phyloP scores from a whole-genome alignment of 176 grass and related monocot genomes.

The Alopecurus myosuroides region DNA sequence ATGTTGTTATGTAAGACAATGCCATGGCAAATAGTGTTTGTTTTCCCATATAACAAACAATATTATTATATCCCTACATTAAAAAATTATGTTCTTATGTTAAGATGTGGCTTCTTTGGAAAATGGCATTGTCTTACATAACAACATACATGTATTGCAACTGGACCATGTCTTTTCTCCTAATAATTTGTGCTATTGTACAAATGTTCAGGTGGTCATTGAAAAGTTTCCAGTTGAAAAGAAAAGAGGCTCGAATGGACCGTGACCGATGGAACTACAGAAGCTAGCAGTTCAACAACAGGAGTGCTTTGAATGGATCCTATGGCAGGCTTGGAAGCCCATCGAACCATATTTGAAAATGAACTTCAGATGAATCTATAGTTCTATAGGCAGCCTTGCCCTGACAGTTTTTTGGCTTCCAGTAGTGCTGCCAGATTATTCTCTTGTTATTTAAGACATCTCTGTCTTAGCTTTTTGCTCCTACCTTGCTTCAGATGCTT shows the following conservation, averaged over 20 bases:
- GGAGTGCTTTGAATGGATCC: slow-evolving; percentile 27
- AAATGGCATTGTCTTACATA: neutral
- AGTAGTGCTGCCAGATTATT: neutral
- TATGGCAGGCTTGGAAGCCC: slow-evolving; percentile 37
- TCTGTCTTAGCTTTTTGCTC: neutral
- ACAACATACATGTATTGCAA: neutral
- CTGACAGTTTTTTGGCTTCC: neutral
- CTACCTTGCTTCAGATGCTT: neutral
- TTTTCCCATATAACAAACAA: neutral
- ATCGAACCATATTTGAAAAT: slow-evolving; percentile 12
- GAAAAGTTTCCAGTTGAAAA: slow-evolving; percentile 44
- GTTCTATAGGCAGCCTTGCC: neutral
- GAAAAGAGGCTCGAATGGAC: slow-evolving; percentile 31
- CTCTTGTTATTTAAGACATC: neutral
- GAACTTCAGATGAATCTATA: neutral
- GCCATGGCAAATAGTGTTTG: neutral
- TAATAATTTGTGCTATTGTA: neutral
- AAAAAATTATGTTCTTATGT: neutral
- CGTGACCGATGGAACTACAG: neutral
- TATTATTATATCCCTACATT: neutral
- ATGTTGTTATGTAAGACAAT: neutral
- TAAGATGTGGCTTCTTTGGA: neutral
- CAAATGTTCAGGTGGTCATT: slow-evolving; percentile 49
- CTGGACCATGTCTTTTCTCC: neutral
- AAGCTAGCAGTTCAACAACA: slow-evolving; percentile 19